Evolutionary conservation across 2,329 filamentous ascomycete genomes (phyloP).

Genomic region (Ophioceras dolichostomum): DNA sequence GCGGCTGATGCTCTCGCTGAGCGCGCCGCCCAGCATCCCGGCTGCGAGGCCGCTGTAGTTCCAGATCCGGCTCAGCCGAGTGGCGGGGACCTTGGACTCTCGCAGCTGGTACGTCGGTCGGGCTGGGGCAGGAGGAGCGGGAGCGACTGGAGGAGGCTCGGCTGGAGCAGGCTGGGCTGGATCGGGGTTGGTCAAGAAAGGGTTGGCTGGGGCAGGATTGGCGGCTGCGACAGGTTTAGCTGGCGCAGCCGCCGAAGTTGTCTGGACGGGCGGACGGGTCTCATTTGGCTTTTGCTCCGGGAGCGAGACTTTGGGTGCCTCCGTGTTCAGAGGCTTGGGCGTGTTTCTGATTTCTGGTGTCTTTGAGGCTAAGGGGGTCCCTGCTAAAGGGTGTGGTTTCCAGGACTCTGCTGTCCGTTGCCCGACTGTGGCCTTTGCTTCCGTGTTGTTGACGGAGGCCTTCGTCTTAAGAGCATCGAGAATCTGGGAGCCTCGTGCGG

Average conservation of each 20-base stretch:
- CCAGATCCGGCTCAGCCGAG: constrained; percentile 77
- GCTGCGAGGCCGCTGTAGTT: constrained; percentile 90
- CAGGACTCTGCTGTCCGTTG: no score
- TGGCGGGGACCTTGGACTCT: constrained; percentile 84
- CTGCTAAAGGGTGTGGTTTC: no score
- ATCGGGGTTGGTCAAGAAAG: no score
- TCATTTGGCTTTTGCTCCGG: no score
- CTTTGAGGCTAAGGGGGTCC: no score
- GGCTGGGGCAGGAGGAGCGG: not conserved
- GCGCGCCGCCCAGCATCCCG: constrained; percentile 88
- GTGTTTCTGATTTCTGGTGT: no score
- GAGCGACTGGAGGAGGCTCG: not conserved
- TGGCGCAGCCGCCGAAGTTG: not conserved
- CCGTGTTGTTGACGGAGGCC: not conserved
- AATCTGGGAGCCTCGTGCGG: constrained; percentile 25
- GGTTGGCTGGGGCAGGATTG: no score
- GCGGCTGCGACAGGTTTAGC: no score
- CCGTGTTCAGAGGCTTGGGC: no score
- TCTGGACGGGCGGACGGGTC: not conserved
- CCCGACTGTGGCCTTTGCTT: not conserved
- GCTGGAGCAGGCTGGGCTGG: no score
- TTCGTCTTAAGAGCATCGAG: constrained; percentile 17
- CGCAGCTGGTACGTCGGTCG: constrained; percentile 51
- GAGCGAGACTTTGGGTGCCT: no score
- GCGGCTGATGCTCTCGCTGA: constrained; percentile 73